A percentile compares a stretch with the other conserved stretches of the same genome.
These are phyloP conservation scores for Pythium phragmiticola DNA, from an alignment of 352 stramenopile species.

Conservation along the genomic window DNA sequence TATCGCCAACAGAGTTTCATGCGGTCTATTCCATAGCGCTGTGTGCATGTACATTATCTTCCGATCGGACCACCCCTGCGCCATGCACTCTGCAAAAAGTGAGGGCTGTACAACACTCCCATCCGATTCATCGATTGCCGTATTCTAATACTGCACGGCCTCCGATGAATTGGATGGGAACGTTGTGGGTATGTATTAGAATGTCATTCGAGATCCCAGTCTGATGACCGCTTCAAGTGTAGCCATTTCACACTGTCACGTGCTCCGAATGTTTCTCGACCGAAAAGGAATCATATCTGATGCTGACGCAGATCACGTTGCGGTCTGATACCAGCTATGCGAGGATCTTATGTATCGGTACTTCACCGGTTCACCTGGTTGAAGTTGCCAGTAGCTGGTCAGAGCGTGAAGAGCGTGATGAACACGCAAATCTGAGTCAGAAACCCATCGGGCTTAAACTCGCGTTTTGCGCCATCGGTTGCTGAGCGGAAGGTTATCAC, in stretches of 20 bases:
- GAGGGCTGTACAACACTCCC: too few relatives aligned
- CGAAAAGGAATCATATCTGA: background rate
- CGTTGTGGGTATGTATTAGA: background rate
- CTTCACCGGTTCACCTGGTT: background rate
- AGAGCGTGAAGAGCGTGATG: background rate
- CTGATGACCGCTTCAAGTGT: slow-evolving; percentile 1
- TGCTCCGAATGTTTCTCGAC: slow-evolving; percentile 9
- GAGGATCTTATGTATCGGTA: background rate
- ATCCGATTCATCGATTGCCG: background rate
- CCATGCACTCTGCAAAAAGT: too few relatives aligned
- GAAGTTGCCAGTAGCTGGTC: background rate
- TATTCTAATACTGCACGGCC: background rate
- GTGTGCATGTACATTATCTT: too few relatives aligned
- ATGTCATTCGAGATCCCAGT: background rate
- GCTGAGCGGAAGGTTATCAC: background rate
- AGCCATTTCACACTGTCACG: slow-evolving; percentile 13
- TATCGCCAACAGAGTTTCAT: too few relatives aligned
- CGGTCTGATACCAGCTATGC: background rate
- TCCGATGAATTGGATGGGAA: background rate
- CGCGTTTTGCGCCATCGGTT: background rate
- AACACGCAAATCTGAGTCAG: background rate
- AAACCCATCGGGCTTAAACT: background rate
- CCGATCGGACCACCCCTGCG: too few relatives aligned
- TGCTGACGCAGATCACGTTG: background rate
- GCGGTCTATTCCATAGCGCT: too few relatives aligned